Conservation (phyloP, 306 rosid species). For the Gillenia trifoliata region DNA sequence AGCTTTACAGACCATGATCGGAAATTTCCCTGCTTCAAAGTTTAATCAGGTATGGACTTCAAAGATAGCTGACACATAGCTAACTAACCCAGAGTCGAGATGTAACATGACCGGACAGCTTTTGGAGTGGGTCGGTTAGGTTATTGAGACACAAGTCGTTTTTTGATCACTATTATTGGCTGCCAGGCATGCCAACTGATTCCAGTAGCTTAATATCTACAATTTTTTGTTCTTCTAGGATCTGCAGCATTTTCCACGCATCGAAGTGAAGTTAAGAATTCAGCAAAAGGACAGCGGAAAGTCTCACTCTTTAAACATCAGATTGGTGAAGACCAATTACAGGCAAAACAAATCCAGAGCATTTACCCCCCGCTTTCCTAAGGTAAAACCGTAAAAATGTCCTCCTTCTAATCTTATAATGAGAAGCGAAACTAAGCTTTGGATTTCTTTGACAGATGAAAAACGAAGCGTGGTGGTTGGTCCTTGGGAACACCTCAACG, state of each 20-base stretch:
- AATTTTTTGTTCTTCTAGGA: slow-evolving; percentile 45
- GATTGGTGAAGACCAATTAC: slow-evolving; percentile 68
- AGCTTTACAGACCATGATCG: slow-evolving; percentile 52
- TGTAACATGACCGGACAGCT: neutral
- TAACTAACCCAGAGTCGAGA: neutral
- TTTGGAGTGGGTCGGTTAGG: neutral
- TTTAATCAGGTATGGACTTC: slow-evolving; percentile 55
- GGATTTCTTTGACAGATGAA: slow-evolving; percentile 50
- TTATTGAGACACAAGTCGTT: neutral
- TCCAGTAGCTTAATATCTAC: slow-evolving; percentile 3
- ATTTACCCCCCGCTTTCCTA: slow-evolving; percentile 81
- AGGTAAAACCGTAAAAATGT: slow-evolving; percentile 48
- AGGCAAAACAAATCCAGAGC: slow-evolving; percentile 64
- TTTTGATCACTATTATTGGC: neutral
- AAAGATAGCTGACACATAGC: neutral
- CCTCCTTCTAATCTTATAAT: slow-evolving; percentile 5
- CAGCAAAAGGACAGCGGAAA: slow-evolving; percentile 42
- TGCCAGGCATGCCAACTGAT: slow-evolving; percentile 12
- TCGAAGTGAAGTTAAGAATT: slow-evolving; percentile 61
- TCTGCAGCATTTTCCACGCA: slow-evolving; percentile 64
- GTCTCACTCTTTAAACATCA: slow-evolving; percentile 44
- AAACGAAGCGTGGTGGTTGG: slow-evolving; percentile 97
- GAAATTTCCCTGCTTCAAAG: slow-evolving; percentile 70
- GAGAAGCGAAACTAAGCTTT: slow-evolving; percentile 3
- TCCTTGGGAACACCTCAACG: slow-evolving; percentile 73